Base-by-base conservation (phyloP, 805 yeast species). In the Ascoidea tarda region DNA sequence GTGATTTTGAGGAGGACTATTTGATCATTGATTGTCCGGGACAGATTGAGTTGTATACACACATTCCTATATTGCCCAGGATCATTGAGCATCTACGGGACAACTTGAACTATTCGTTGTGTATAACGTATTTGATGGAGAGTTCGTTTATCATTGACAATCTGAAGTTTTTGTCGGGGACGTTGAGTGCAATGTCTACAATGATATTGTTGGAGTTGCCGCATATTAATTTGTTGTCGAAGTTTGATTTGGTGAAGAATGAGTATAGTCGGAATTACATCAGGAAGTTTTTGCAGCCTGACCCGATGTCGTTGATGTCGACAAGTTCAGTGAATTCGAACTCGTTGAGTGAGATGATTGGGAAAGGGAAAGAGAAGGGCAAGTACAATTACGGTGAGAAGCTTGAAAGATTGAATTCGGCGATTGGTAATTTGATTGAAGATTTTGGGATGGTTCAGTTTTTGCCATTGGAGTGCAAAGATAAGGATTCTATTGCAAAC, bases 391-490 rank as follows among this genome's bases (percentile, higher is more conserved):
- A 58, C 6, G 78, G 77, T 59, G 78, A 79, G 10, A 82, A 76
- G 61, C 91, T 81, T 62, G 76, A 81, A 46, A 78, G 73, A 56
- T 74, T 93, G 55, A 91, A 88, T 64, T 77, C 77, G 59, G 77
- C 90, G 14, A 89, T 93, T 59, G 96, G 97, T 0, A 81, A 84
- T 57, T 71, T 93, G 59, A 95, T 90, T 44, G 98, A 93, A 63
- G 99, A 93, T 62, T 93, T 93, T 65, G 99, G 99, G 5, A 93
- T 93, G 99, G 97, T 93, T 2, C 97, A 93, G 64, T 93, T 89
- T 63, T 69, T 93, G 58, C 98, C 99, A 0, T 73, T 93, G 57
- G 95, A 89, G 62, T 80, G 87, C 6, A 84, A 81, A 49, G 77
- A 79, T 55, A 81, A 88, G 49, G 87, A 82, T 47, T 78, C 88